phyloP scores from a whole-genome alignment of 1,284 basidiomycete species.

The Ustilago loliicola region DNA sequence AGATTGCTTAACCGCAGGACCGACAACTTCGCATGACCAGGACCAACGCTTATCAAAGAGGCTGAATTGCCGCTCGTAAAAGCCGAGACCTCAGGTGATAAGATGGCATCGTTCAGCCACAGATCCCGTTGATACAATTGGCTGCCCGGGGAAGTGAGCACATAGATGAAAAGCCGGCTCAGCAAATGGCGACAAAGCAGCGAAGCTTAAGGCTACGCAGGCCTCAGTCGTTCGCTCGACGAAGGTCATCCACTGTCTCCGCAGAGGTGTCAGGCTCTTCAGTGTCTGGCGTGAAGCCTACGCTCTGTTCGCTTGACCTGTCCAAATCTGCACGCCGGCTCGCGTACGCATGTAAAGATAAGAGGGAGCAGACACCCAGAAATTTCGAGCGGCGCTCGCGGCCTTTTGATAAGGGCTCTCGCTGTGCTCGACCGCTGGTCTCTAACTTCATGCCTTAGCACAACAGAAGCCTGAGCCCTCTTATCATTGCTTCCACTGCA shows the following conservation, averaged over 20 bases:
- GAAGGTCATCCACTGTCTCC: too few relatives aligned
- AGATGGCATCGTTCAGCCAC: slow-evolving; percentile 1
- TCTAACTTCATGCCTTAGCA: background rate
- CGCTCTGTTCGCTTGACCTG: slow-evolving; percentile 9
- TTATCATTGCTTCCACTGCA: slow-evolving; percentile 5
- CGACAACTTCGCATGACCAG: background rate
- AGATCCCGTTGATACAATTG: background rate
- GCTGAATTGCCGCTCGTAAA: background rate
- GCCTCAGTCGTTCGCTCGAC: background rate
- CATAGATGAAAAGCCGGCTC: background rate
- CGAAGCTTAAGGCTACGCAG: background rate
- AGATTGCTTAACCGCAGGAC: too few relatives aligned
- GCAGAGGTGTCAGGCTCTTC: background rate
- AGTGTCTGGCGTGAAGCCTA: background rate
- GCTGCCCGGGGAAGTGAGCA: background rate
- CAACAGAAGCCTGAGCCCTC: background rate
- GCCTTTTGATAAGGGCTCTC: slow-evolving; percentile 1
- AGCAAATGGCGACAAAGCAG: background rate
- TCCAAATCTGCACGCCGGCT: slow-evolving; percentile 17
- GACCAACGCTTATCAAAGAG: background rate
- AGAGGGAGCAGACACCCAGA: slow-evolving; percentile 21
- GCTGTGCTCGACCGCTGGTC: background rate
- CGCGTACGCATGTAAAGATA: background rate
- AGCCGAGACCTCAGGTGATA: background rate
- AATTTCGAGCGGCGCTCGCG: slow-evolving; percentile 4